These are phyloP conservation scores for Cercophora newfieldiana DNA, from an alignment of 495 filamentous ascomycete genomes.

Conservation along the genomic window DNA sequence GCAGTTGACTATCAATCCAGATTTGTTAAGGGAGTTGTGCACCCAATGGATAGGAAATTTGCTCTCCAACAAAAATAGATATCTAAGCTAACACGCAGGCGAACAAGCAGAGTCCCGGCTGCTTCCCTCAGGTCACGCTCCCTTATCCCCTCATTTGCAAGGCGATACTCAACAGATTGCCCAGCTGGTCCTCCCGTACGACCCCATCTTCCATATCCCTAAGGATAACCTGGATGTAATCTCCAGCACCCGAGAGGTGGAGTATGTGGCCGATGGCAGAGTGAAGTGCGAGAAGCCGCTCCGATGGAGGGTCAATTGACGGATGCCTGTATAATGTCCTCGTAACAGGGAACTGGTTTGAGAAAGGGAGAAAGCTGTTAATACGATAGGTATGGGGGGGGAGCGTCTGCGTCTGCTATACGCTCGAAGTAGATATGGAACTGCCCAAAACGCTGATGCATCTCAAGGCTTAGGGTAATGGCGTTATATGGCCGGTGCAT, in stretches of 20 bases:
- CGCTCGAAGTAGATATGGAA: neutral
- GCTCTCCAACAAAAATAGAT: too few relatives aligned
- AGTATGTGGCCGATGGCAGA: neutral
- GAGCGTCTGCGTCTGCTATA: neutral
- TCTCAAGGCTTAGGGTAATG: neutral
- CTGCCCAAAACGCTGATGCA: neutral
- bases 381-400: neutral
- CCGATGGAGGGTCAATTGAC: neutral
- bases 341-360: neutral
- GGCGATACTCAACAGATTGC: neutral
- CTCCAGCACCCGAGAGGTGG: neutral
- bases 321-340: neutral
- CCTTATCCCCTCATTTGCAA: too few relatives aligned
- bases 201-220: neutral
- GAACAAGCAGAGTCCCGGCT: too few relatives aligned
- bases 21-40: too few relatives aligned
- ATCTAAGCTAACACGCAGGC: too few relatives aligned
- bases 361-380: neutral
- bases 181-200: neutral
- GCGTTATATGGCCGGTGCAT: neutral
- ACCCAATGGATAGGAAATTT: too few relatives aligned
- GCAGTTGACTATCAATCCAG: too few relatives aligned
- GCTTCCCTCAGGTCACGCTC: too few relatives aligned
- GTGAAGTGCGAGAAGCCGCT: neutral
- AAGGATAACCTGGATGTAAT: neutral